Base-by-base conservation (phyloP, 2,329 filamentous ascomycete genomes). In the Xylariomycetidae sp. region DNA sequence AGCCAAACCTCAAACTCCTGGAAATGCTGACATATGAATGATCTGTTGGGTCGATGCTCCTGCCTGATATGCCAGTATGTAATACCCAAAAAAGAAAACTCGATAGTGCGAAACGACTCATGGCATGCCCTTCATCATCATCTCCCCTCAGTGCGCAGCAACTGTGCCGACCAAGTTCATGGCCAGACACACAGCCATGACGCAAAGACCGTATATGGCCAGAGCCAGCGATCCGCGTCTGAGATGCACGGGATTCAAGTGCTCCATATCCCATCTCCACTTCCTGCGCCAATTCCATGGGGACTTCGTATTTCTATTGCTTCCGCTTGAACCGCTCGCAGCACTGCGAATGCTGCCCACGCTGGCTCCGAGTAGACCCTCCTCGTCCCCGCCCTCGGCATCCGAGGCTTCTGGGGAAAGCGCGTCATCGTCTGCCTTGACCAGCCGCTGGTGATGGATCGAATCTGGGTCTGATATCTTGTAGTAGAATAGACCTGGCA, bases 401-500 rank as follows among this genome's bases (percentile, higher is more conserved):
- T 52, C 57, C 0, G 57, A 60, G 11, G 32, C 35, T 34, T 45
- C 33, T 2, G 46, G 71, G 30, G 85, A 82, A 23, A 75, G 70
- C n/a, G 80, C 80, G 44, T 90, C 86, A 49, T 97, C 92, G 46
- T 96, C 88, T 52, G 92, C 88, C 58, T 97, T 97, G 42, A 88
- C 69, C 8, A 97, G 68, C 11, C 84, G 78, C 57, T 95, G 90
- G 50, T 96, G 88, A 42, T 90, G 80, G 17, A 82, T 74, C 27
- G 86, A 90, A 35, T 95, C 84, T 0, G 92, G 92, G 16, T 87
- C 80, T 10, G 88, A 94, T 40, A 98, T 97, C 63, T 97, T 97
- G 66, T 97, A 98, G 62, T 97, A 98, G 61, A 98, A 98, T 4
- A 98, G 64, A 0, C 92, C 92, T 0, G 92, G 92, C 1, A 98